Evolutionary conservation across 2,329 filamentous ascomycete genomes (phyloP).

Genomic region (Diaporthe longicolla): DNA sequence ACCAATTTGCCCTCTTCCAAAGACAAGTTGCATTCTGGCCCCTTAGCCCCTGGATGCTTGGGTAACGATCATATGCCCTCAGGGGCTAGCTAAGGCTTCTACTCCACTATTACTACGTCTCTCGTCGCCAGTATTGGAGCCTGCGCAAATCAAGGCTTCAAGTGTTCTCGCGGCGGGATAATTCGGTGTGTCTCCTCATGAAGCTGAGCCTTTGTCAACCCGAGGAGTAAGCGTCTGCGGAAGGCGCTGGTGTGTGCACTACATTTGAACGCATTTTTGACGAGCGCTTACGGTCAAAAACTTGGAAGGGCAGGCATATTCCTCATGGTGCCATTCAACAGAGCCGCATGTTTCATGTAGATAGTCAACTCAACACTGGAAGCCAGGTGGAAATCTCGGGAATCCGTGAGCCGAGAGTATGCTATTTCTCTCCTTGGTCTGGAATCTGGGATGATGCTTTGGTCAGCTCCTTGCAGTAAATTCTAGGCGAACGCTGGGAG

Average conservation of each 20-base stretch:
- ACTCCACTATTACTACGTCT: not conserved
- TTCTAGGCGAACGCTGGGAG: not conserved
- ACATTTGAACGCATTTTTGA: not conserved
- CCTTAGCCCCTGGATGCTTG: constrained; percentile 1
- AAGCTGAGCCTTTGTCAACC: not conserved
- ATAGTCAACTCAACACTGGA: not conserved
- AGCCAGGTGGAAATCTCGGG: not conserved
- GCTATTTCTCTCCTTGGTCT: not conserved
- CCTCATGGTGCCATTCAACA: not conserved
- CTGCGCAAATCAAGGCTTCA: not conserved
- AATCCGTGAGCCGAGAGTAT: constrained; percentile 9
- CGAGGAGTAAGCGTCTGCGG: too few species aligned
- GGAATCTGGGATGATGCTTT: not conserved
- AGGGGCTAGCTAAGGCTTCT: not conserved
- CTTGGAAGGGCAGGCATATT: not conserved
- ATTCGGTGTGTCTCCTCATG: not conserved
- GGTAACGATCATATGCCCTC: not conserved
- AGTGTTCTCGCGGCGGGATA: too few species aligned
- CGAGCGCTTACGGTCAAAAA: too few species aligned
- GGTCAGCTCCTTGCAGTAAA: not conserved
- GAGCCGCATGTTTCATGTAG: constrained; percentile 20
- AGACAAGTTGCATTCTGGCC: not conserved
- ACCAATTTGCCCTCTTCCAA: not conserved
- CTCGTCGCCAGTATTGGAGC: too few species aligned
- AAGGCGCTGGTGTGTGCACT: not conserved